These are phyloP conservation scores for Anastatica hierochuntica DNA, from an alignment of 345 rosid genomes.

Conservation along the genomic window DNA sequence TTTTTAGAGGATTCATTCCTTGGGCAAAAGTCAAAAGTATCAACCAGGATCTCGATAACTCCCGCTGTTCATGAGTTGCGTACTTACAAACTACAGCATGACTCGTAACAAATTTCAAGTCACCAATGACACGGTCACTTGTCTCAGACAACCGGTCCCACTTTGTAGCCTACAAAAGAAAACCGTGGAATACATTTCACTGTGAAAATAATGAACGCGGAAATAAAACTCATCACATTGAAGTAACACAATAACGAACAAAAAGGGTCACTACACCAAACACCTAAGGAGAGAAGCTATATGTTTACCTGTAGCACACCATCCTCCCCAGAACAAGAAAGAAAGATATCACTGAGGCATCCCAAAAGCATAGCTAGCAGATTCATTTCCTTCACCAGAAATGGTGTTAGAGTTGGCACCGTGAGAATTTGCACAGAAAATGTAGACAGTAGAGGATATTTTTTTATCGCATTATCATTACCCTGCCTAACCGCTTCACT, in stretches of 20 bases:
- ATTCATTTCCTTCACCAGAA: slow-evolving; percentile 80
- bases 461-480: slow-evolving; percentile 32
- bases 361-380: slow-evolving; percentile 55
- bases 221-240: slow-evolving; percentile 1
- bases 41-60: slow-evolving; percentile 67
- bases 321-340: slow-evolving; percentile 66
- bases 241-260: background rate
- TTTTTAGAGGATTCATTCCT: slow-evolving; percentile 74
- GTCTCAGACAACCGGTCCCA: slow-evolving; percentile 55
- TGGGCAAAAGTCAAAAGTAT: slow-evolving; percentile 67
- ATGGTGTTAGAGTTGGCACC: slow-evolving; percentile 82
- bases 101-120: slow-evolving; percentile 78
- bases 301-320: slow-evolving; percentile 56
- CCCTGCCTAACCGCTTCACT: slow-evolving; percentile 47
- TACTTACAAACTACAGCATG: slow-evolving; percentile 60
- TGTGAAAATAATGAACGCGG: slow-evolving; percentile 5
- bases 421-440: slow-evolving; percentile 96
- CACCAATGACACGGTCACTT: slow-evolving; percentile 61
- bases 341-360: slow-evolving; percentile 61
- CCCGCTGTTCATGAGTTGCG: slow-evolving; percentile 47
- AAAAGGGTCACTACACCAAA: background rate
- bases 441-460: slow-evolving; percentile 46
- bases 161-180: slow-evolving; percentile 48
- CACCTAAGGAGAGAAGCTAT: slow-evolving; percentile 5
- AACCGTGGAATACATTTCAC: slow-evolving; percentile 5